Conservation (phyloP, 2,329 filamentous ascomycete species). For the Metarhizium anisopliae region DNA sequence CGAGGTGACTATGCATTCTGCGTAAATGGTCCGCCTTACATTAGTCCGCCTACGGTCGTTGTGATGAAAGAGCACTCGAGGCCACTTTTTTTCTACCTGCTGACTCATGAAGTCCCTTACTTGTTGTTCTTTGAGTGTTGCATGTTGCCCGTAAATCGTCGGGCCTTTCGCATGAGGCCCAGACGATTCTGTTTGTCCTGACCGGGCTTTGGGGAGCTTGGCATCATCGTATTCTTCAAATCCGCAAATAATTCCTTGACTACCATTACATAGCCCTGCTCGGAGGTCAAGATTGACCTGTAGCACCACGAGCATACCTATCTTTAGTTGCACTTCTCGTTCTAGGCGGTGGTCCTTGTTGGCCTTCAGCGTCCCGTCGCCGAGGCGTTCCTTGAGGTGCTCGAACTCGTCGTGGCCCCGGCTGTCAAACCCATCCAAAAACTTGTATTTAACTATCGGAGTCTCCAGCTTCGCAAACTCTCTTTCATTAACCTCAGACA, state of each 20-base stretch:
- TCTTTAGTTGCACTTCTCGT: slow-evolving; percentile 5
- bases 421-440: background rate
- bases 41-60: too few relatives aligned
- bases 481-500: background rate
- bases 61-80: slow-evolving; percentile 35
- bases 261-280: slow-evolving; percentile 14
- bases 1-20: slow-evolving; percentile 39
- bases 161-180: background rate
- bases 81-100: slow-evolving; percentile 8
- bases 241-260: slow-evolving; percentile 16
- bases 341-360: slow-evolving; percentile 10
- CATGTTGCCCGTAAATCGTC: background rate
- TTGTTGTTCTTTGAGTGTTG: background rate
- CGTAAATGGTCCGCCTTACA: slow-evolving; percentile 40
- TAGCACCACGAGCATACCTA: slow-evolving; percentile 14
- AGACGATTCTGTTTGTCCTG: background rate
- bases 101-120: slow-evolving; percentile 4
- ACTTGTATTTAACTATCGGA: too few relatives aligned
- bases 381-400: slow-evolving; percentile 1
- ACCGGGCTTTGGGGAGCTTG: slow-evolving; percentile 7
- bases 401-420: too few relatives aligned
- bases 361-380: slow-evolving; percentile 4
- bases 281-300: slow-evolving; percentile 13
- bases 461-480: background rate
- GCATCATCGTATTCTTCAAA: slow-evolving; percentile 7